A percentile compares a stretch with the other conserved stretches of the same genome.
Evolutionary conservation across 495 filamentous ascomycete genomes (phyloP).

Genomic region (Saxophila tyrrhenica): DNA sequence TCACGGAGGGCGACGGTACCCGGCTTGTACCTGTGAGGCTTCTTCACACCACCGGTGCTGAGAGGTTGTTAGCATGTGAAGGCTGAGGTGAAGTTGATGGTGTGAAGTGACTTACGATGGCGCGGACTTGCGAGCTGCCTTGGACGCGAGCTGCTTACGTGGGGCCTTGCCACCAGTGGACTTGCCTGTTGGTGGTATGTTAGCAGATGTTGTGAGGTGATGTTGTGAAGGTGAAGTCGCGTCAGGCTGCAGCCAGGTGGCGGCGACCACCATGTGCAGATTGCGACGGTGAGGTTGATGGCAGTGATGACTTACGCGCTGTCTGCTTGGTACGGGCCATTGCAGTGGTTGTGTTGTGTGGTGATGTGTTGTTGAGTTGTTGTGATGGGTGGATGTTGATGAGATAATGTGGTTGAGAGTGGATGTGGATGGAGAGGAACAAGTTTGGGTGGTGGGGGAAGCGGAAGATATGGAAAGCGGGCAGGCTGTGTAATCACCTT

Average conservation of each 20-base stretch:
- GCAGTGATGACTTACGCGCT: constrained; percentile 60
- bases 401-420: constrained; percentile 28
- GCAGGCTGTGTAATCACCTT: neutral
- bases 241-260: constrained; percentile 7
- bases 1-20: constrained; percentile 99
- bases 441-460: neutral
- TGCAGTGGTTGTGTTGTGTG: constrained; percentile 33
- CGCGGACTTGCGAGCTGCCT: constrained; percentile 68
- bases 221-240: constrained; percentile 18
- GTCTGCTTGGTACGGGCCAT: constrained; percentile 99
- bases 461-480: neutral
- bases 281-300: neutral
- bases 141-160: constrained; percentile 91
- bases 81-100: neutral
- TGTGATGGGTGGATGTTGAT: constrained; percentile 29
- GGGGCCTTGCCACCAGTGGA: constrained; percentile 99
- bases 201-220: constrained; percentile 26
- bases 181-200: constrained; percentile 50
- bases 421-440: constrained; percentile 26
- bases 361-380: constrained; percentile 31
- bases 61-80: neutral
- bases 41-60: constrained; percentile 82
- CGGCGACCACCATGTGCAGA: constrained; percentile 5
- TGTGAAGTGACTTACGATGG: constrained; percentile 40
- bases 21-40: constrained; percentile 99